A percentile compares a stretch with the other conserved stretches of the same genome.
phyloP scores from a whole-genome alignment of 2,329 filamentous ascomycete genomes.

The Neophaeococcomyces aloes region DNA sequence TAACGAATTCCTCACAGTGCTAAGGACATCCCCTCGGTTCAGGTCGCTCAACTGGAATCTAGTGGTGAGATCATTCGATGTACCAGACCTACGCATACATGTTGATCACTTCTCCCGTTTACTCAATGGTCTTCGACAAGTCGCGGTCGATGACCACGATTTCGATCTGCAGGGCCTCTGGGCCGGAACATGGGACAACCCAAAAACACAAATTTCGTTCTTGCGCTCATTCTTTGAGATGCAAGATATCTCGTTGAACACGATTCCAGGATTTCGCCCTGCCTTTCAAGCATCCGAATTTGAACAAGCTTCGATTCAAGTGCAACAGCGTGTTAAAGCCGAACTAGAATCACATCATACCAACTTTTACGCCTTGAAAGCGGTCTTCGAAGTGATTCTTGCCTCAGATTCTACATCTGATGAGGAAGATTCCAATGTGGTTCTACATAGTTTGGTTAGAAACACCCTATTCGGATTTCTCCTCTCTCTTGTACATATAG shows the following conservation, averaged over 20 bases:
- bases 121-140: conserved; percentile 65
- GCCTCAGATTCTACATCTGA: conserved; percentile 47
- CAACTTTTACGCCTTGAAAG: conserved; percentile 70
- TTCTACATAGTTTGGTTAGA: conserved; percentile 52
- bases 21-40: conserved; percentile 45
- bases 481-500: conserved; percentile 38
- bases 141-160: conserved; percentile 51
- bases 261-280: conserved; percentile 68
- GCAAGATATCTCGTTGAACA: conserved; percentile 69
- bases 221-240: conserved; percentile 76
- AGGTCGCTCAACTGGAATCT: conserved; percentile 54
- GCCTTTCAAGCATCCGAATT: conserved; percentile 63
- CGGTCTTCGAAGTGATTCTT: conserved; percentile 54
- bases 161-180: conserved; percentile 84
- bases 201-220: conserved; percentile 86
- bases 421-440: conserved; percentile 44
- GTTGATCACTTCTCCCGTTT: conserved; percentile 70
- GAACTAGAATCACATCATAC: conserved; percentile 79
- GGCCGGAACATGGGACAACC: conserved; percentile 78
- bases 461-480: conserved; percentile 41
- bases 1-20: conserved; percentile 55
- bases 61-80: conserved; percentile 70
- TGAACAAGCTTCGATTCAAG: conserved; percentile 47
- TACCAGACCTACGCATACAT: conserved; percentile 63
- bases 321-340: conserved; percentile 50